Evolutionary conservation across 441 rosid genomes (phyloP).

Genomic region (Populus hybrid): DNA sequence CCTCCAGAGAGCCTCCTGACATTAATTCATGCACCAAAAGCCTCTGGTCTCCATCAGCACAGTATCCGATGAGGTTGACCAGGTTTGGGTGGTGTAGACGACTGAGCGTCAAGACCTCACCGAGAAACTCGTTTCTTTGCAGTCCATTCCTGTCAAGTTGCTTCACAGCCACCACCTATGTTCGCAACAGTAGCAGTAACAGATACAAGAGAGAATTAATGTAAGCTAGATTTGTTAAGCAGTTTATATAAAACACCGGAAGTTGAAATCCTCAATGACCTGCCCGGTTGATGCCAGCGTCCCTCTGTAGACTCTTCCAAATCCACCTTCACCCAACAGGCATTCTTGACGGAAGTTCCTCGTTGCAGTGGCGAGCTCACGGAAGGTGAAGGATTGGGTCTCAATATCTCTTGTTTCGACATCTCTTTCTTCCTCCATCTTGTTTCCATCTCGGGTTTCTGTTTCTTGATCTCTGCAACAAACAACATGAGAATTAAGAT

Average conservation of each 20-base stretch:
- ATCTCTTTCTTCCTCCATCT: constrained; percentile 10
- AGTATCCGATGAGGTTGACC: constrained; percentile 68
- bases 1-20: constrained; percentile 57
- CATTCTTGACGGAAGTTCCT: constrained; percentile 77
- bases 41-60: constrained; percentile 97
- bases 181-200: not conserved
- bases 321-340: constrained; percentile 23
- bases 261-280: constrained; percentile 29
- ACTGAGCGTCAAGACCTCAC: constrained; percentile 52
- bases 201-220: not conserved
- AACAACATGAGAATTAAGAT: not conserved
- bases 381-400: constrained; percentile 57
- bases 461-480: constrained; percentile 28
- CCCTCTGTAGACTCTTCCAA: constrained; percentile 57
- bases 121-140: constrained; percentile 68
- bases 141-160: constrained; percentile 78
- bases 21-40: constrained; percentile 74
- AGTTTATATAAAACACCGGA: not conserved
- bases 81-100: constrained; percentile 62
- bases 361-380: constrained; percentile 82
- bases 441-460: constrained; percentile 9
- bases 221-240: not conserved
- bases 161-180: constrained; percentile 80
- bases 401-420: constrained; percentile 20
- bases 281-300: constrained; percentile 51